phyloP scores from a whole-genome alignment of 805 yeast species.

The Metschnikowia corniflorae region DNA sequence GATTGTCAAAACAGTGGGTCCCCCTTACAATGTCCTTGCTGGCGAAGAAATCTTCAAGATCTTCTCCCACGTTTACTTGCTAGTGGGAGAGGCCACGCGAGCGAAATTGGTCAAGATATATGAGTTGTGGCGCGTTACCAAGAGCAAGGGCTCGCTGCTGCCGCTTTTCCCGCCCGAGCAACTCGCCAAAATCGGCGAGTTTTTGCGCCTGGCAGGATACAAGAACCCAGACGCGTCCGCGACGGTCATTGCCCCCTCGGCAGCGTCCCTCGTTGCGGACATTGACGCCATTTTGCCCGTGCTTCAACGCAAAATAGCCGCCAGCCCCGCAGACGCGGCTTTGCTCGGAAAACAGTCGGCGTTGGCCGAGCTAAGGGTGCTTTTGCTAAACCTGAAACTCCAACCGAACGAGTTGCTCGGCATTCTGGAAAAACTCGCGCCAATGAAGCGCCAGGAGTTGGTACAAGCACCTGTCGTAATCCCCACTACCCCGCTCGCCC shows the following conservation, averaged over 20 bases:
- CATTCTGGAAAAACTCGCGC: slow-evolving; percentile 35
- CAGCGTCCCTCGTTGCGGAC: slow-evolving; percentile 25
- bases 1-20: slow-evolving; percentile 84
- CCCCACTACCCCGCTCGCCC: neutral
- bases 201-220: slow-evolving; percentile 44
- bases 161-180: slow-evolving; percentile 73
- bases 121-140: slow-evolving; percentile 82
- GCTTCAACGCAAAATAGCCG: slow-evolving; percentile 37
- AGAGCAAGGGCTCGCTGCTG: slow-evolving; percentile 51
- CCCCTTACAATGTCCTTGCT: slow-evolving; percentile 81
- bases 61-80: slow-evolving; percentile 73
- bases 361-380: slow-evolving; percentile 39
- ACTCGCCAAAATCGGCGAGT: slow-evolving; percentile 68
- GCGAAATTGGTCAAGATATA: slow-evolving; percentile 68
- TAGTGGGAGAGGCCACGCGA: slow-evolving; percentile 73
- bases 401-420: slow-evolving; percentile 33
- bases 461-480: neutral
- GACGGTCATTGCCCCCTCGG: slow-evolving; percentile 5
- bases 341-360: slow-evolving; percentile 43
- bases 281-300: slow-evolving; percentile 39
- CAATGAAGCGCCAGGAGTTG: slow-evolving; percentile 26
- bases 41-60: slow-evolving; percentile 65
- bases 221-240: slow-evolving; percentile 6
- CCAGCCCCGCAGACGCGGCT: slow-evolving; percentile 35
- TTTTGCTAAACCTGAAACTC: slow-evolving; percentile 38